phyloP scores from a whole-genome alignment of 192 early-diverging fungal species.

The Podila epicladia region DNA sequence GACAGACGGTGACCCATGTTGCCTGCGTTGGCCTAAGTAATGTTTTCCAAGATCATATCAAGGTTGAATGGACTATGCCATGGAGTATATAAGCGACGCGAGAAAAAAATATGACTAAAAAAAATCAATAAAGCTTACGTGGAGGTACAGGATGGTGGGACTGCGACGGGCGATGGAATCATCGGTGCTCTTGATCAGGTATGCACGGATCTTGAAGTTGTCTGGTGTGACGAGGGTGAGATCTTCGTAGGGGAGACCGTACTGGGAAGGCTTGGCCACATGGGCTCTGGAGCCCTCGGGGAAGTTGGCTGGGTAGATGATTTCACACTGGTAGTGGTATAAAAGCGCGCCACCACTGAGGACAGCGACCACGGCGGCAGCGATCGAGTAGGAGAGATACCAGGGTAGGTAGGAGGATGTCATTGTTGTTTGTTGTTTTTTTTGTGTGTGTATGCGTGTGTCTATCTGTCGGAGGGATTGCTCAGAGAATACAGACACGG shows the following conservation, averaged over 20 bases:
- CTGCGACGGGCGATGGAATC: slow-evolving; percentile 63
- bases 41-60: slow-evolving; percentile 1
- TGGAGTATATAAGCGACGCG: background rate
- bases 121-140: slow-evolving; percentile 58
- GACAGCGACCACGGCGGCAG: slow-evolving; percentile 54
- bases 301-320: slow-evolving; percentile 79
- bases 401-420: slow-evolving; percentile 46
- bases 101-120: background rate
- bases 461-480: no score
- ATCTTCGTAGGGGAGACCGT: slow-evolving; percentile 70
- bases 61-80: background rate
- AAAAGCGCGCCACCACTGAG: slow-evolving; percentile 60
- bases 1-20: slow-evolving; percentile 99
- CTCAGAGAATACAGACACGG: no score
- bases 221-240: slow-evolving; percentile 82
- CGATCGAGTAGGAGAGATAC: slow-evolving; percentile 58
- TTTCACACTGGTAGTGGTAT: slow-evolving; percentile 78
- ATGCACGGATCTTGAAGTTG: slow-evolving; percentile 80
- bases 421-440: slow-evolving; percentile 8
- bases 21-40: slow-evolving; percentile 89
- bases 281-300: slow-evolving; percentile 63
- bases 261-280: slow-evolving; percentile 75
- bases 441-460: background rate
- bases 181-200: slow-evolving; percentile 73
- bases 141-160: slow-evolving; percentile 89